Evolutionary conservation across 73 alveolate species (phyloP).

Genomic region (Paramecium biaurelia): DNA sequence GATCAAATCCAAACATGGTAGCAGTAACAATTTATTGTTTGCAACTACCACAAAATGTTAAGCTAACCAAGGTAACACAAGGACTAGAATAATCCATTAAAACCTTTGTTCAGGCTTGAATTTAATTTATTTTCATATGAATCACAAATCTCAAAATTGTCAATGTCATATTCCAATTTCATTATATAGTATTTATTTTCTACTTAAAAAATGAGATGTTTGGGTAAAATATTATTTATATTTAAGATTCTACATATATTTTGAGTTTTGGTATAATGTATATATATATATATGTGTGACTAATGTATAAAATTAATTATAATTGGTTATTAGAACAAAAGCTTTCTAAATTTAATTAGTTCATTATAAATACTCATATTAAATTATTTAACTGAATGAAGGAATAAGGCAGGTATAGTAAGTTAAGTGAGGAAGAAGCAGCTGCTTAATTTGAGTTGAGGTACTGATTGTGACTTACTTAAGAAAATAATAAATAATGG

Average conservation of each 20-base stretch:
- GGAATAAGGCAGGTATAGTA: neutral
- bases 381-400: conserved; percentile 3
- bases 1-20: conserved; percentile 83
- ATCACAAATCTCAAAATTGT: neutral
- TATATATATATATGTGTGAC: too few species aligned
- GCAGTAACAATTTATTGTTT: conserved; percentile 83
- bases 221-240: too few species aligned
- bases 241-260: neutral
- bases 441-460: conserved; percentile 14
- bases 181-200: neutral
- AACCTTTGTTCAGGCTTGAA: neutral
- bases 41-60: conserved; percentile 58
- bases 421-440: conserved; percentile 13
- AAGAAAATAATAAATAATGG: conserved; percentile 4
- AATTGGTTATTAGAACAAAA: neutral
- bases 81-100: neutral
- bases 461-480: neutral
- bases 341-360: neutral
- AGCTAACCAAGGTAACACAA: neutral
- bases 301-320: neutral
- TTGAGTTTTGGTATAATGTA: too few species aligned
- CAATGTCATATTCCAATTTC: neutral
- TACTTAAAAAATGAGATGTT: too few species aligned
- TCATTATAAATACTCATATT: neutral
- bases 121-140: neutral